Percentiles rank a stretch among this genome's conserved stretches.
These are phyloP conservation scores for Corrigiola litoralis DNA, from an alignment of 179 eudicot genomes.

Conservation along the genomic window DNA sequence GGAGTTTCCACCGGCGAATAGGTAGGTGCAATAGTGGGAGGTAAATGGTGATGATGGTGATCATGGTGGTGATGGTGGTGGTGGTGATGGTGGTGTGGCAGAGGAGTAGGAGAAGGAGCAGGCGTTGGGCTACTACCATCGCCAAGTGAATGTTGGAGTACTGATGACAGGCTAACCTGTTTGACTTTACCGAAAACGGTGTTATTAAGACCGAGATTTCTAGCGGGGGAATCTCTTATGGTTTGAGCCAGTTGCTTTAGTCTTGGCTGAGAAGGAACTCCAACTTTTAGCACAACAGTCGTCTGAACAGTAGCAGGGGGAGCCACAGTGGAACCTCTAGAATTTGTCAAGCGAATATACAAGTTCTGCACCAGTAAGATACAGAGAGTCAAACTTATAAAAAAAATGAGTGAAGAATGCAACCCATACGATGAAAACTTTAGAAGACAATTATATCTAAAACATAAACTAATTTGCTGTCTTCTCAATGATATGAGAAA, in stretches of 20 bases:
- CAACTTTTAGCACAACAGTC: constrained; percentile 58
- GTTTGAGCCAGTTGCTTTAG: constrained; percentile 85
- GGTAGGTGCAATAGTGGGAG: constrained; percentile 57
- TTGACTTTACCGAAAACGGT: constrained; percentile 87
- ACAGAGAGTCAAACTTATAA: neutral
- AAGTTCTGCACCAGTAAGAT: constrained; percentile 56
- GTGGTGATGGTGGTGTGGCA: constrained; percentile 53
- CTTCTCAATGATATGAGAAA: neutral
- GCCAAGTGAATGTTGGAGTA: constrained; percentile 53
- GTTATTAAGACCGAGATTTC: constrained; percentile 89
- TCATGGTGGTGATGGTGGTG: constrained; percentile 49
- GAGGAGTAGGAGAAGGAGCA: constrained; percentile 61
- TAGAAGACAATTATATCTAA: neutral
- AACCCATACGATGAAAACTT: too few species aligned
- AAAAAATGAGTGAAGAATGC: neutral
- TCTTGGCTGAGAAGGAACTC: constrained; percentile 59
- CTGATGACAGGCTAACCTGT: constrained; percentile 82
- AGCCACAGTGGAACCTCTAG: constrained; percentile 72
- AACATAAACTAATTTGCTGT: neutral
- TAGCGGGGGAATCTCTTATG: constrained; percentile 59
- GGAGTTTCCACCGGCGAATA: constrained; percentile 30
- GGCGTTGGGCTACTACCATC: constrained; percentile 47
- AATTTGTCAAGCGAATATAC: constrained; percentile 70
- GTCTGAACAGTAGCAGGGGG: constrained; percentile 79
- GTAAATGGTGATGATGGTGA: constrained; percentile 19